Evolutionary conservation across 176 grass and related monocot species (phyloP).

Genomic region (Avena atlantica): DNA sequence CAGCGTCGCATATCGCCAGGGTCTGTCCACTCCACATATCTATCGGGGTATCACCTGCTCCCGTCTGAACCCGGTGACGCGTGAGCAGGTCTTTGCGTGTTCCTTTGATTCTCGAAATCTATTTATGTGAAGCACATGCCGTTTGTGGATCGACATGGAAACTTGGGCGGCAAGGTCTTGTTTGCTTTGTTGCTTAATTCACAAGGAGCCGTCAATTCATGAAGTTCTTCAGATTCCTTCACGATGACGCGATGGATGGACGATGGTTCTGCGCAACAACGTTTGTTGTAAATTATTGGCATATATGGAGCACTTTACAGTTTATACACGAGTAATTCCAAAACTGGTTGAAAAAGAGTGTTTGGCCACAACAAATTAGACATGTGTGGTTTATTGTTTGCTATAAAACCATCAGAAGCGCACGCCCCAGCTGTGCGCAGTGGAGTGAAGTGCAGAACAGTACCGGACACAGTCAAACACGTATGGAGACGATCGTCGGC

Average conservation of each 20-base stretch:
- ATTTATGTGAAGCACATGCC: conserved; percentile 1
- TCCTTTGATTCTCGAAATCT: neutral
- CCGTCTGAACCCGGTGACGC: neutral
- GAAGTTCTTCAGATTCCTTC: neutral
- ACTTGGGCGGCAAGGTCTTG: neutral
- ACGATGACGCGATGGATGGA: neutral
- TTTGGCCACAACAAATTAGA: neutral
- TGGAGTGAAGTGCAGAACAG: neutral
- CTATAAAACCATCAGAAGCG: neutral
- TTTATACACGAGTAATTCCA: neutral
- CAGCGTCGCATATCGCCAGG: too few relatives aligned
- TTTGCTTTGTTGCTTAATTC: neutral
- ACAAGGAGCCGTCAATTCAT: neutral
- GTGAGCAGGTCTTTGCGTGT: neutral
- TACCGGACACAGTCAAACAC: neutral
- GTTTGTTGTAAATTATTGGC: neutral
- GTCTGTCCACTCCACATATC: neutral
- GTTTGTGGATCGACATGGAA: neutral
- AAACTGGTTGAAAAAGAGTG: neutral
- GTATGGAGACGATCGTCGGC: neutral
- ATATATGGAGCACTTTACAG: too few relatives aligned
- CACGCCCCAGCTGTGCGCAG: neutral
- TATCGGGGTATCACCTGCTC: neutral
- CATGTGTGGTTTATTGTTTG: neutral
- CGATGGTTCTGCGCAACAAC: neutral